Evolutionary conservation across 2,329 filamentous ascomycete genomes (phyloP).

Genomic region (Tolypocladium cylindrosporum): DNA sequence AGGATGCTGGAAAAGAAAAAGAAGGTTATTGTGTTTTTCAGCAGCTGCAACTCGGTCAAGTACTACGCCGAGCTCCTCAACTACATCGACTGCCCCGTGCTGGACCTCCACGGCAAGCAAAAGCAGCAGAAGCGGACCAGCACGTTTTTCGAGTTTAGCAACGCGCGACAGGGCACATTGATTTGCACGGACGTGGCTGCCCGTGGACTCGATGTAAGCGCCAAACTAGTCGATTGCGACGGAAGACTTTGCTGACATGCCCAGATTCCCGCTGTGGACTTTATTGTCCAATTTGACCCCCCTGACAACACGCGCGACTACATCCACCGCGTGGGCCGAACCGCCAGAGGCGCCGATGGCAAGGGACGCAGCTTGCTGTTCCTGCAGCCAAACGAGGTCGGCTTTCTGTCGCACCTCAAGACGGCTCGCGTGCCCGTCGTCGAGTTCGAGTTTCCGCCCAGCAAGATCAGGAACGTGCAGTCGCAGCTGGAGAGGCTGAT

Average conservation of each 20-base stretch:
- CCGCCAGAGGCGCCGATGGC: conserved; percentile 71
- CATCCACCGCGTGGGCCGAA: conserved; percentile 93
- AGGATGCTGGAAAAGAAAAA: conserved; percentile 70
- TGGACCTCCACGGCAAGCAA: conserved; percentile 86
- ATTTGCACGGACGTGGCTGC: conserved; percentile 97
- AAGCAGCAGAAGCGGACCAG: conserved; percentile 99
- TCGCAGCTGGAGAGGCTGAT: conserved; percentile 91
- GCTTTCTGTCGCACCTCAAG: conserved; percentile 85
- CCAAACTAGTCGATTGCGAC: neutral
- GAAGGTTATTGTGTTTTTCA: conserved; percentile 97
- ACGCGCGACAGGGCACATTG: conserved; percentile 68
- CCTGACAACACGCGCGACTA: conserved; percentile 86
- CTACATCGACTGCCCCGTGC: conserved; percentile 88
- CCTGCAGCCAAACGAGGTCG: conserved; percentile 82
- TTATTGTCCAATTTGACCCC: conserved; percentile 92
- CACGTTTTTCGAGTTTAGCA: conserved; percentile 91
- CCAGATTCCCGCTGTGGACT: conserved; percentile 85
- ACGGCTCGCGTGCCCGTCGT: conserved; percentile 86
- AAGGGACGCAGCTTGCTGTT: conserved; percentile 90
- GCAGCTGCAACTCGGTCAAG: conserved; percentile 84
- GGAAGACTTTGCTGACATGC: conserved; percentile 2
- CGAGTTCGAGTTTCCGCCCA: conserved; percentile 89
- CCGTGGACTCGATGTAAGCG: conserved; percentile 71
- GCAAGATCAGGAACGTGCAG: conserved; percentile 86
- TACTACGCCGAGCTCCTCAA: conserved; percentile 94